A percentile compares a stretch with the other conserved stretches of the same genome.
Evolutionary conservation across 73 alveolate species (phyloP).

Genomic region (Paramecium tetraurelia): DNA sequence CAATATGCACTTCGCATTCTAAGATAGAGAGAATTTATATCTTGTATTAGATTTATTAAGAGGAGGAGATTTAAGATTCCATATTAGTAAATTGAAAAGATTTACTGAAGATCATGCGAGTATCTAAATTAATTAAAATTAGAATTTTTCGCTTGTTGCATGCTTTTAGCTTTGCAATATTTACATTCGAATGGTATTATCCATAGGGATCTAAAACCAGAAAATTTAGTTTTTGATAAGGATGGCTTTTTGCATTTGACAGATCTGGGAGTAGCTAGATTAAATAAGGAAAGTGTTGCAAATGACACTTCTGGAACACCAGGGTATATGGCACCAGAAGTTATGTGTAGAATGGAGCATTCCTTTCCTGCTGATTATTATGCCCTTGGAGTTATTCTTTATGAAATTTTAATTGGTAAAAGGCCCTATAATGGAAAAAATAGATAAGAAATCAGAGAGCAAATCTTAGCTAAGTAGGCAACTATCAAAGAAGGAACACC

Average conservation of each 20-base stretch:
- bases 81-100: constrained; percentile 45
- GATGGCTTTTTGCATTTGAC: constrained; percentile 73
- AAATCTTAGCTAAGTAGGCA: constrained; percentile 68
- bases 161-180: constrained; percentile 61
- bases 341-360: constrained; percentile 66
- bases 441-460: constrained; percentile 76
- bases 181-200: constrained; percentile 70
- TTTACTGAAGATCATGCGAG: constrained; percentile 57
- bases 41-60: constrained; percentile 63
- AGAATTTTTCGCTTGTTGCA: constrained; percentile 66
- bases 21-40: constrained; percentile 68
- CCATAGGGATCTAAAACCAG: constrained; percentile 78
- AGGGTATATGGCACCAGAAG: constrained; percentile 87
- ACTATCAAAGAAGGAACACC: constrained; percentile 76
- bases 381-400: constrained; percentile 77
- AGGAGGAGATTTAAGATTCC: constrained; percentile 77
- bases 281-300: constrained; percentile 68
- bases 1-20: constrained; percentile 71
- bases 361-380: constrained; percentile 66
- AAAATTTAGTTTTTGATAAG: constrained; percentile 73
- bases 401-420: constrained; percentile 74
- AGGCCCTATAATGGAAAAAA: constrained; percentile 88
- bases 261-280: constrained; percentile 79
- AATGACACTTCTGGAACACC: constrained; percentile 86
- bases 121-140: not conserved